Conservation (phyloP, 139 green algal genomes). For the Coelastrella sp. region DNA sequence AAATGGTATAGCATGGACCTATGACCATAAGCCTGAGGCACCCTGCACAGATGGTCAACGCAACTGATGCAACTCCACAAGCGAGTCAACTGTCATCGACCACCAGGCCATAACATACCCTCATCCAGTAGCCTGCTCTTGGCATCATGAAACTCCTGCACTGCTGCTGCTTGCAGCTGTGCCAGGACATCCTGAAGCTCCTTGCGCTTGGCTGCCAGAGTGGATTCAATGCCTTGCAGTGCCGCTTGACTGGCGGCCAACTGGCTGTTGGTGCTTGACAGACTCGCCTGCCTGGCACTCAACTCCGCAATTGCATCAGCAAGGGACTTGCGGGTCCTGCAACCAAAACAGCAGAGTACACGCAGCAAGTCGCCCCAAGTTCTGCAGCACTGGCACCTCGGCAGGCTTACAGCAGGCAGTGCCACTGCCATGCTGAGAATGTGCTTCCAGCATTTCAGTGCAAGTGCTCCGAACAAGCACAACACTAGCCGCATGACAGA, state of each 20-base stretch:
- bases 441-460: too few relatives aligned
- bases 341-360: background rate
- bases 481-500: too few relatives aligned
- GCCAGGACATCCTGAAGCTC: slow-evolving; percentile 45
- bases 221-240: slow-evolving; percentile 34
- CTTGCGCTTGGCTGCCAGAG: slow-evolving; percentile 42
- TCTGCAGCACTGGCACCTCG: too few relatives aligned
- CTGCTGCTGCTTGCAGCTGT: slow-evolving; percentile 31
- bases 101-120: slow-evolving; percentile 9
- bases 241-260: slow-evolving; percentile 21
- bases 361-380: too few relatives aligned
- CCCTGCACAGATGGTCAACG: background rate
- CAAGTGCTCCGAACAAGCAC: too few relatives aligned
- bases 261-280: slow-evolving; percentile 42
- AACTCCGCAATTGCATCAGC: slow-evolving; percentile 23
- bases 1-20: too few relatives aligned
- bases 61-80: too few relatives aligned
- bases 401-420: too few relatives aligned
- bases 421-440: too few relatives aligned
- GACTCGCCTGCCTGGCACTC: background rate
- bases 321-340: slow-evolving; percentile 22
- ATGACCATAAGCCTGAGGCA: too few relatives aligned
- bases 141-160: slow-evolving; percentile 25
- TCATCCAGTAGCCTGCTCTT: slow-evolving; percentile 42
- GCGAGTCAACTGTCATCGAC: too few relatives aligned